These are phyloP conservation scores for Nakazawaea laoshanensis DNA, from an alignment of 805 yeast genomes.

Conservation along the genomic window DNA sequence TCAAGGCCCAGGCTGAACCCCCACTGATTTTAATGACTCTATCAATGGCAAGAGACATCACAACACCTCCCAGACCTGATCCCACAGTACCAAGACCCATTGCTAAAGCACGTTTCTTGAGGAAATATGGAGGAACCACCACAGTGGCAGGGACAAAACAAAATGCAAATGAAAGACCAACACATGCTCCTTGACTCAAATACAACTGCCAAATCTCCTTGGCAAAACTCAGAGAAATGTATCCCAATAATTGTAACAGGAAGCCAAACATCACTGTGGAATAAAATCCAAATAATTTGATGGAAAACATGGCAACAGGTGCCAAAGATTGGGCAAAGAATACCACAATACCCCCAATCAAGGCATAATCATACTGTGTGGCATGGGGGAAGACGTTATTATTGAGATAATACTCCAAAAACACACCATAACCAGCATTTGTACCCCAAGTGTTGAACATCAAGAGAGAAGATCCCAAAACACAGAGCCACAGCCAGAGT, in stretches of 20 bases:
- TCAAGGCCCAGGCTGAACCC: slow-evolving; percentile 29
- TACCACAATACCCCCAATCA: slow-evolving; percentile 48
- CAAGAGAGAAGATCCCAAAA: slow-evolving; percentile 31
- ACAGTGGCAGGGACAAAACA: slow-evolving; percentile 42
- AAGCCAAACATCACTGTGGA: slow-evolving; percentile 25
- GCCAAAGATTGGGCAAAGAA: slow-evolving; percentile 16
- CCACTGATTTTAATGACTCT: slow-evolving; percentile 26
- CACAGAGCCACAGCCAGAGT: slow-evolving; percentile 22
- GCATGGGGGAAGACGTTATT: slow-evolving; percentile 43
- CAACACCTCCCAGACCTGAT: slow-evolving; percentile 33
- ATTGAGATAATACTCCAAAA: slow-evolving; percentile 42
- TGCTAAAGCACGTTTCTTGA: slow-evolving; percentile 33
- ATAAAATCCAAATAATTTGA: slow-evolving; percentile 15
- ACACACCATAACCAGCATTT: slow-evolving; percentile 51
- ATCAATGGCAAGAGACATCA: slow-evolving; percentile 24
- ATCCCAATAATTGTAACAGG: slow-evolving; percentile 34
- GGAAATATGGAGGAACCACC: slow-evolving; percentile 47
- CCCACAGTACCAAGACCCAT: slow-evolving; percentile 29
- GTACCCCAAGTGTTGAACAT: slow-evolving; percentile 58
- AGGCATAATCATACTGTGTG: slow-evolving; percentile 44
- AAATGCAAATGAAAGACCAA: slow-evolving; percentile 41
- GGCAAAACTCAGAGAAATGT: slow-evolving; percentile 42
- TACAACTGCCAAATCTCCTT: slow-evolving; percentile 40
- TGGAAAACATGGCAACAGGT: slow-evolving; percentile 14
- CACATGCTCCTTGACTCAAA: slow-evolving; percentile 41